A percentile compares a stretch with the other conserved stretches of the same genome.
phyloP scores from a whole-genome alignment of 768 basidiomycete genomes.

The Cystobasidium ongulense region DNA sequence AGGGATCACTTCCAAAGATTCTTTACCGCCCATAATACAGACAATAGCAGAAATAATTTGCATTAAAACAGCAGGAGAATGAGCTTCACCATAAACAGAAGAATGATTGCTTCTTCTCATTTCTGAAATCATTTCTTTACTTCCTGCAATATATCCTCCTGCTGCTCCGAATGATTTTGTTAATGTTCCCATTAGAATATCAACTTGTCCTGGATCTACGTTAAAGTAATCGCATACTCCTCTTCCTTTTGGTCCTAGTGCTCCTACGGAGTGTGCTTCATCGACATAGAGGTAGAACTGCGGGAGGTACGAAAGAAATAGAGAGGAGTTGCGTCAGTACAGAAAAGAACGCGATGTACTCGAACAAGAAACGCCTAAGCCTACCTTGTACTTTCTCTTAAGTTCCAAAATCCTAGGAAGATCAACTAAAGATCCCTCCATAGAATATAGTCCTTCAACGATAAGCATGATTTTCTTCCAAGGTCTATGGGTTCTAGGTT shows the following conservation, averaged over 20 bases:
- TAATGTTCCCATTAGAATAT: constrained; percentile 97
- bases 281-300: constrained; percentile 95
- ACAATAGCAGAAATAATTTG: constrained; percentile 89
- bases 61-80: constrained; percentile 80
- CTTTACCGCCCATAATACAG: constrained; percentile 78
- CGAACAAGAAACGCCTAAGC: constrained; percentile 32
- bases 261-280: constrained; percentile 96
- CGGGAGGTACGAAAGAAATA: background rate
- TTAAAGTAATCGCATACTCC: constrained; percentile 93
- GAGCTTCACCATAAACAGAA: constrained; percentile 77
- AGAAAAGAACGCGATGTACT: background rate
- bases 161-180: constrained; percentile 82
- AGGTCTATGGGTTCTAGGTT: constrained; percentile 93
- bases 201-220: constrained; percentile 67
- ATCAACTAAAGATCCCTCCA: constrained; percentile 93
- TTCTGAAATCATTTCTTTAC: constrained; percentile 66
- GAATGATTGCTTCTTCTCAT: constrained; percentile 70
- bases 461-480: constrained; percentile 97
- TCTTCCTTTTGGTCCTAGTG: constrained; percentile 84
- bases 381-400: constrained; percentile 89
- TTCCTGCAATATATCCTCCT: constrained; percentile 88
- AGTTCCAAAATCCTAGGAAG: constrained; percentile 72
- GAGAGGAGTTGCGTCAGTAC: background rate
- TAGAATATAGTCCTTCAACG: constrained; percentile 92
- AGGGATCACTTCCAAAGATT: constrained; percentile 39